Evolutionary conservation across 2,329 filamentous ascomycete species (phyloP).

Genomic region (Beauveria asiatica): DNA sequence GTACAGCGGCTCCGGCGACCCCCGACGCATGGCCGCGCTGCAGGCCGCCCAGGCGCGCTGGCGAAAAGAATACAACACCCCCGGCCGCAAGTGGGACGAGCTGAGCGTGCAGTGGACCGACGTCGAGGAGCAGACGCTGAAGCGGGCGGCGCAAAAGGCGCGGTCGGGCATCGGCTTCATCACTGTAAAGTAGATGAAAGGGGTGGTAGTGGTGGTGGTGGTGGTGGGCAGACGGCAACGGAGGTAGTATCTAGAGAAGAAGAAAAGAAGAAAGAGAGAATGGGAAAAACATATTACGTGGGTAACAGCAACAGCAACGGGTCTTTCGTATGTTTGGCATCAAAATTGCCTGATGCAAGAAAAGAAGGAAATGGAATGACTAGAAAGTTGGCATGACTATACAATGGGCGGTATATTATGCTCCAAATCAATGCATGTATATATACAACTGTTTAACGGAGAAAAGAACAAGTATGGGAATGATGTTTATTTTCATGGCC

Average conservation of each 20-base stretch:
- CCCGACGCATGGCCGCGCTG: conserved; percentile 55
- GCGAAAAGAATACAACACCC: conserved; percentile 56
- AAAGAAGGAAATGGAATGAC: neutral
- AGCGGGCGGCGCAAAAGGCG: conserved; percentile 46
- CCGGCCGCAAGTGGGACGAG: conserved; percentile 57
- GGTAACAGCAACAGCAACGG: neutral
- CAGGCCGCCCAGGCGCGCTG: conserved; percentile 53
- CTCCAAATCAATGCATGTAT: neutral
- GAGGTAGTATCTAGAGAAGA: neutral
- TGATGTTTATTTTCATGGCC: neutral
- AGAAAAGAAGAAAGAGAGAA: neutral
- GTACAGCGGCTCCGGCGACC: conserved; percentile 59
- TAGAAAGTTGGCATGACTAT: neutral
- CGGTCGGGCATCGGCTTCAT: conserved; percentile 57
- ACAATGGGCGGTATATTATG: neutral
- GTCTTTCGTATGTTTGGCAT: neutral
- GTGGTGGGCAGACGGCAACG: too few relatives aligned
- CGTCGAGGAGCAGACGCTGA: conserved; percentile 53
- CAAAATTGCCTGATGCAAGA: neutral
- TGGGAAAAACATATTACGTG: neutral
- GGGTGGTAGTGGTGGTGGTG: too few relatives aligned
- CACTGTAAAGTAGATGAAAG: conserved; percentile 45
- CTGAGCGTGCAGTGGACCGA: conserved; percentile 62
- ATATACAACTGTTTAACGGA: neutral
- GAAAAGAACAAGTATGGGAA: neutral